Evolutionary conservation across 192 early-diverging fungal genomes (phyloP).

Genomic region (Radiomyces spectabilis): DNA sequence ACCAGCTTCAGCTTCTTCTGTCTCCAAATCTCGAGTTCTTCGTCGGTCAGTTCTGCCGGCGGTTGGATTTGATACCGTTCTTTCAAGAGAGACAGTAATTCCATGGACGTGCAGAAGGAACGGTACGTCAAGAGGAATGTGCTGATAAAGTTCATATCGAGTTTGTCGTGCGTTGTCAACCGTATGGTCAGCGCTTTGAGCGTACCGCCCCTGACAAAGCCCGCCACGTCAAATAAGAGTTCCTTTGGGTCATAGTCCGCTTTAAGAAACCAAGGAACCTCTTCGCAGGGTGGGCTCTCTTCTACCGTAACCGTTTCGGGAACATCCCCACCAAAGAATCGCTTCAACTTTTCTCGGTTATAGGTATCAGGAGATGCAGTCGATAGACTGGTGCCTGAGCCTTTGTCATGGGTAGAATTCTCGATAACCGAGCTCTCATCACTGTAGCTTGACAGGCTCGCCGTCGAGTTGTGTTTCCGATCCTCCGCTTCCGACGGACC

Average conservation of each 20-base stretch:
- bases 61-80: slow-evolving; percentile 72
- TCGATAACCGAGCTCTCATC: too few species aligned
- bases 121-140: slow-evolving; percentile 95
- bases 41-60: slow-evolving; percentile 49
- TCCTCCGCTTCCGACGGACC: too few species aligned
- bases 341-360: slow-evolving; percentile 43
- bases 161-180: slow-evolving; percentile 81
- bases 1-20: slow-evolving; percentile 84
- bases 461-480: too few species aligned
- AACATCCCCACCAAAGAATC: slow-evolving; percentile 55
- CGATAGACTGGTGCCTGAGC: too few species aligned
- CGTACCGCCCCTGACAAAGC: slow-evolving; percentile 86
- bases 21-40: slow-evolving; percentile 72
- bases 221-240: slow-evolving; percentile 79
- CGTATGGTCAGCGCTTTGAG: slow-evolving; percentile 79
- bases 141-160: slow-evolving; percentile 74
- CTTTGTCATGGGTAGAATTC: too few species aligned
- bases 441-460: too few species aligned
- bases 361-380: too few species aligned
- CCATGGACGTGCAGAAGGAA: slow-evolving; percentile 76
- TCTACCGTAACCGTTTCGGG: slow-evolving; percentile 16
- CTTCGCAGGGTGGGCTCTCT: not conserved
- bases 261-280: slow-evolving; percentile 63
- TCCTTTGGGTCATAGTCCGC: slow-evolving; percentile 72
- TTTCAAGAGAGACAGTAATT: slow-evolving; percentile 70